Evolutionary conservation across 2,329 filamentous ascomycete species (phyloP), one percentile per base, ranked within the genome.

Genomic region (Cercospora canescens): DNA sequence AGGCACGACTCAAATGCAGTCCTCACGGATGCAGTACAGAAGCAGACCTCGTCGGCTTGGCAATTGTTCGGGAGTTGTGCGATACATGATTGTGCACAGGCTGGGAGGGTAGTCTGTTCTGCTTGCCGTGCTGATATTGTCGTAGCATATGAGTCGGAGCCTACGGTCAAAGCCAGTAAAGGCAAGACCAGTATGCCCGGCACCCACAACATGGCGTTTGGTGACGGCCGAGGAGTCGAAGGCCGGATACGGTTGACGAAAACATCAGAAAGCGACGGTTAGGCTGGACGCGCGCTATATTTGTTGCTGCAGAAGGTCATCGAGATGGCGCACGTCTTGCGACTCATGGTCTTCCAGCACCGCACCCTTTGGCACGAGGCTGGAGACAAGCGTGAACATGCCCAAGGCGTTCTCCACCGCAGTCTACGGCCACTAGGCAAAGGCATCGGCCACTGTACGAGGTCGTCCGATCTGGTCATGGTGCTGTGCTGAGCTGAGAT

Each of bases 101-200:
- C 32, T 24, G 60, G 35, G n/a, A 63, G 64, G 41, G 64, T 55
- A 28, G 24, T 52, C 30, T 37, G 55, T 28, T 66, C 34, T 57
- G 60, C 57, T 59, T 66, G 64, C 32, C 60, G 63, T 54, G 59
- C 37, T 30, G 59, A 57, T 52, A 65, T 41, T 24, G 58, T 61
- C 52, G 60, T 62, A 9, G 50, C 60, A 35, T 62, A 39, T 55
- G 63, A 65, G 60, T 57, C 35, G 56, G 60, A 63, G 57, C 45
- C 57, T 58, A 66, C 60, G 35, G 60, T 66, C 64, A 59, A 63
- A 32, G 60, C 64, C 52, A 66, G 60, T 37, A 62, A 62, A 60
- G 64, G 64, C 64, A 66, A 60, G 41, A 66, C 64, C 54, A 66
- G 64, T 60, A 66, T 60, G 60, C 64, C 62, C 64, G 60, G 45